These are phyloP conservation scores for Cetradonia linearis DNA, from an alignment of 495 filamentous ascomycete species.

Conservation along the genomic window DNA sequence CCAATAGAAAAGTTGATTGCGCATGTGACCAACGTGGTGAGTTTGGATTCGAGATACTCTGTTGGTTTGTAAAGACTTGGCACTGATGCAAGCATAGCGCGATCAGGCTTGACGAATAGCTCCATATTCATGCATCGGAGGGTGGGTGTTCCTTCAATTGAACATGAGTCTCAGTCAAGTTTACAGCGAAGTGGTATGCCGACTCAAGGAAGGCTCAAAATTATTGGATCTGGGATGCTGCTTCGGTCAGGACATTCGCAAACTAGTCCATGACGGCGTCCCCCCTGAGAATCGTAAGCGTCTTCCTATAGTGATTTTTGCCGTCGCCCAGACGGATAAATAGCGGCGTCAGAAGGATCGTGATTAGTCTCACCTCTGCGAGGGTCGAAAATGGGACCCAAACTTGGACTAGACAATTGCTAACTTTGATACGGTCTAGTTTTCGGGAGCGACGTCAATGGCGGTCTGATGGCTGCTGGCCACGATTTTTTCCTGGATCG, in stretches of 20 bases:
- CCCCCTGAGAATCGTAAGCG: conserved; percentile 27
- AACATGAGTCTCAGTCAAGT: conserved; percentile 27
- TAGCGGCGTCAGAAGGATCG: too few species aligned
- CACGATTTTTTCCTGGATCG: conserved; percentile 42
- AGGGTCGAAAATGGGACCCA: too few species aligned
- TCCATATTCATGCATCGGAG: conserved; percentile 46
- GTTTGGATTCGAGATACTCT: too few species aligned
- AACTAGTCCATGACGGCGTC: conserved; percentile 38
- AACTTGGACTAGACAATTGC: too few species aligned
- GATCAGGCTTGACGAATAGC: conserved; percentile 20
- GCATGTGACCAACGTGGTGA: background rate
- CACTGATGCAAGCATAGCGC: too few species aligned
- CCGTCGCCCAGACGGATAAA: too few species aligned
- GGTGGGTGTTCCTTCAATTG: conserved; percentile 42
- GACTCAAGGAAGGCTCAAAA: conserved; percentile 31
- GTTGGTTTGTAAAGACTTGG: too few species aligned
- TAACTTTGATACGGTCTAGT: too few species aligned
- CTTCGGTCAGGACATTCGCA: conserved; percentile 39
- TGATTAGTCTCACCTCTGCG: too few species aligned
- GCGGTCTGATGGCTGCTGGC: conserved; percentile 40
- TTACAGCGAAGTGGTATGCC: conserved; percentile 34
- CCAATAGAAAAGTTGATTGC: background rate
- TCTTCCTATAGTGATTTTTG: too few species aligned
- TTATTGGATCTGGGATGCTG: conserved; percentile 42
- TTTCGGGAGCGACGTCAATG: conserved; percentile 39